Evolutionary conservation across 2,329 filamentous ascomycete species (phyloP).

Genomic region (Cladosporium velox): DNA sequence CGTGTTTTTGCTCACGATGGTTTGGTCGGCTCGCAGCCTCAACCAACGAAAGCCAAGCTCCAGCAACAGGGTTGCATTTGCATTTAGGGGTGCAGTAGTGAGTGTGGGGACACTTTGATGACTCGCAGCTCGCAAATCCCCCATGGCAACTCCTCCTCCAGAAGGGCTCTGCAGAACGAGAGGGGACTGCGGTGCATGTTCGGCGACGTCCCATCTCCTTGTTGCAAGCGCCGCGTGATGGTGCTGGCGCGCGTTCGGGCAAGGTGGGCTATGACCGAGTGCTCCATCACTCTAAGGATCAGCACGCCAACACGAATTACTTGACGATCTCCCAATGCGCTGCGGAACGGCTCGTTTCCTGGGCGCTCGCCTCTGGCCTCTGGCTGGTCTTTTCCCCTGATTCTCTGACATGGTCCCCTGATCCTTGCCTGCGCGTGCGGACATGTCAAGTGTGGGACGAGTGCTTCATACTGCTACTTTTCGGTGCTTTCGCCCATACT

Average conservation of each 20-base stretch:
- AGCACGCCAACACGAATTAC: neutral
- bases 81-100: slow-evolving; percentile 3
- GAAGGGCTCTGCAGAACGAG: neutral
- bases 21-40: neutral
- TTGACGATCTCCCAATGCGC: slow-evolving; percentile 7
- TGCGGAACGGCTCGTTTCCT: slow-evolving; percentile 10
- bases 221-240: neutral
- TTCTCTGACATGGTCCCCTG: slow-evolving; percentile 17
- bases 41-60: slow-evolving; percentile 7
- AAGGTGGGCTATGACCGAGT: neutral
- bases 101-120: neutral
- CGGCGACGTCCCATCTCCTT: neutral
- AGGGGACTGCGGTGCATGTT: slow-evolving; percentile 2
- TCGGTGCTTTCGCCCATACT: neutral
- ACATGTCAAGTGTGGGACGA: slow-evolving; percentile 8
- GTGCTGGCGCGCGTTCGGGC: neutral
- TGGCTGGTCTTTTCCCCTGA: slow-evolving; percentile 11
- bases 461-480: slow-evolving; percentile 5
- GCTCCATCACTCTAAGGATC: neutral
- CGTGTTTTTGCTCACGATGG: neutral
- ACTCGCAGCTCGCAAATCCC: slow-evolving; percentile 20
- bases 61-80: slow-evolving; percentile 12
- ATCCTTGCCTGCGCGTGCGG: slow-evolving; percentile 13
- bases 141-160: slow-evolving; percentile 1
- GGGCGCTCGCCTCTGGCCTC: slow-evolving; percentile 7